Evolutionary conservation across 768 basidiomycete genomes (phyloP).

Genomic region (Naganishia randhawae): DNA sequence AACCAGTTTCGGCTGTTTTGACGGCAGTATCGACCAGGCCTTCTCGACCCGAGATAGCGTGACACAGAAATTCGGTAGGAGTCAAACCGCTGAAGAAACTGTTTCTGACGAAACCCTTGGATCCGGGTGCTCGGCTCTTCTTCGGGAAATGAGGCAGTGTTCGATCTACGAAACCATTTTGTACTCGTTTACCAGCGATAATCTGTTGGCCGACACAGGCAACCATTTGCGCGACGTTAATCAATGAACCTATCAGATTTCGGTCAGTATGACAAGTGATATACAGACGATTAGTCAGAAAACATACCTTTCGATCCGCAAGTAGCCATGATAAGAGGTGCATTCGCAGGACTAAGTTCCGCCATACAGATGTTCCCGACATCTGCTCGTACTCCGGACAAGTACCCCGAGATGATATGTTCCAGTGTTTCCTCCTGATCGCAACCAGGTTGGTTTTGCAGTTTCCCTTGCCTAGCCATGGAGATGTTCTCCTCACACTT

Average conservation of each 20-base stretch:
- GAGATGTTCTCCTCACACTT: slow-evolving; percentile 81
- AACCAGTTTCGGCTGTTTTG: slow-evolving; percentile 99
- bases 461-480: slow-evolving; percentile 80
- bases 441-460: slow-evolving; percentile 97
- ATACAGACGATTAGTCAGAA: neutral
- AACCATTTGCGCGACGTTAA: slow-evolving; percentile 99
- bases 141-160: slow-evolving; percentile 98
- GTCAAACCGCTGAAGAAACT: slow-evolving; percentile 89
- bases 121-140: slow-evolving; percentile 90
- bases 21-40: slow-evolving; percentile 99
- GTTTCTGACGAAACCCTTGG: slow-evolving; percentile 96
- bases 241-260: slow-evolving; percentile 71
- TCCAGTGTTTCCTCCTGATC: slow-evolving; percentile 95
- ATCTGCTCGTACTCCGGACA: slow-evolving; percentile 91
- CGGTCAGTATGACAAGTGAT: slow-evolving; percentile 29
- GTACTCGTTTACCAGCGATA: slow-evolving; percentile 95
- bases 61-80: slow-evolving; percentile 96
- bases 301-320: slow-evolving; percentile 91
- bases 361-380: slow-evolving; percentile 98
- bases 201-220: slow-evolving; percentile 99
- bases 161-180: slow-evolving; percentile 97
- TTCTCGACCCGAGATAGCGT: slow-evolving; percentile 97
- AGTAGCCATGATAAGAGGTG: slow-evolving; percentile 96
- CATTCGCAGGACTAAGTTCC: slow-evolving; percentile 94
- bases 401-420: slow-evolving; percentile 84